phyloP scores from a whole-genome alignment of 495 filamentous ascomycete species.

The Daldinia vernicosa region DNA sequence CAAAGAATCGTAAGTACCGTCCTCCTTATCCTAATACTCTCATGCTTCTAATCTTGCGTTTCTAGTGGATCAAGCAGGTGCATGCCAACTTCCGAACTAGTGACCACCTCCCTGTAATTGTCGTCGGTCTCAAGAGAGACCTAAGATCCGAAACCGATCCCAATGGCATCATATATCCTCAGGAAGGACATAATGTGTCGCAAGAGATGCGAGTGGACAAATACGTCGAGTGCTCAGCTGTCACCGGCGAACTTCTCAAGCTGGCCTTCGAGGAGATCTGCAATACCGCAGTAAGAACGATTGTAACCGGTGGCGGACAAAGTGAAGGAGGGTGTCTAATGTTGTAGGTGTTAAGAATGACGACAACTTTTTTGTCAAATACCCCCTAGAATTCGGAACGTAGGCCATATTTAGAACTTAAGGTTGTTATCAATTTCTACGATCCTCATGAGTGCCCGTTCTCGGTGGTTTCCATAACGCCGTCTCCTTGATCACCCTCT shows the following conservation, averaged over 20 bases:
- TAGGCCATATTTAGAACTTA: not conserved
- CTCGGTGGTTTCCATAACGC: constrained; percentile 45
- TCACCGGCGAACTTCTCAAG: constrained; percentile 80
- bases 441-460: constrained; percentile 37
- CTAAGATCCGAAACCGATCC: constrained; percentile 70
- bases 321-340: constrained; percentile 54
- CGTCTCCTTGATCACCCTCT: constrained; percentile 30
- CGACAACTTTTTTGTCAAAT: not conserved
- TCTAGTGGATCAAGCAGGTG: constrained; percentile 74
- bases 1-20: constrained; percentile 62
- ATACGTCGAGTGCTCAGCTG: constrained; percentile 89
- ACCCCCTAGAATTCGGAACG: not conserved
- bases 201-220: constrained; percentile 85
- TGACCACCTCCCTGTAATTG: constrained; percentile 71
- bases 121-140: constrained; percentile 86
- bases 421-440: not conserved
- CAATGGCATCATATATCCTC: constrained; percentile 74
- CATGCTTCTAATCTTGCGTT: constrained; percentile 13
- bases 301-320: constrained; percentile 55
- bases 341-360: constrained; percentile 40
- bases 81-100: constrained; percentile 69
- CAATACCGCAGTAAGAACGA: constrained; percentile 70
- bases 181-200: constrained; percentile 77
- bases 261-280: constrained; percentile 83
- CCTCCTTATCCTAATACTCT: constrained; percentile 6